Evolutionary conservation across 2,329 filamentous ascomycete genomes (phyloP), one percentile per base, ranked within the genome.

Genomic region (Colletotrichum gigasporum): DNA sequence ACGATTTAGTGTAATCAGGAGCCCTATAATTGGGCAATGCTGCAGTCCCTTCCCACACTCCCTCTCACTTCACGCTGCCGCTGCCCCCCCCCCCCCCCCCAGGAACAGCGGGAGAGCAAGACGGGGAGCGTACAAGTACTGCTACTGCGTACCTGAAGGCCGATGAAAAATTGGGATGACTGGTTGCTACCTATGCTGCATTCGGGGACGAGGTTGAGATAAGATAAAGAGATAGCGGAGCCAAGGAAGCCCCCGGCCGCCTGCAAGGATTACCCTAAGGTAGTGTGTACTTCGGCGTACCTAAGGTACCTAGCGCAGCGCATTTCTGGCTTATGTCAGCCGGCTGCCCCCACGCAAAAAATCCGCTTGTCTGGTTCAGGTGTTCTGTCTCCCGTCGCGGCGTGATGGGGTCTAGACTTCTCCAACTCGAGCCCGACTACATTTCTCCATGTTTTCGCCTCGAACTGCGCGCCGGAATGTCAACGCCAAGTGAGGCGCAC

Each of bases 291-390:
- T n/a, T n/a, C n/a, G n/a, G n/a, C n/a, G n/a, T n/a, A n/a, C n/a
- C n/a, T n/a, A n/a, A n/a, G n/a, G n/a, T n/a, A n/a, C n/a, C n/a
- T n/a, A n/a, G n/a, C n/a, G n/a, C n/a, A n/a, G n/a, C n/a, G n/a
- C n/a, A n/a, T n/a, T n/a, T n/a, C n/a, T 22, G 20, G n/a, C 32
- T 63, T 61, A 61, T 64, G 61, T 64, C 57, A 64, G 52, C 52
- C 22, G 6, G 0, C 16, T 24, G 44, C 50, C 56, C 62, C 62
- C 56, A 62, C 62, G 50, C 34, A 32, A 35, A n/a, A 20, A 35
- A 50, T 32, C 62, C 62, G 42, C 57, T 44, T 50, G 48, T 48
- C 12, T 32, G 62, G 62, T 64, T 60, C 62, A 54, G 42, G 48
- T 53, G 24, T 35, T 30, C 41, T 35, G 22, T 39, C 41, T 61